phyloP scores from a whole-genome alignment of 1,284 basidiomycete species.

The Ustilago esculenta region DNA sequence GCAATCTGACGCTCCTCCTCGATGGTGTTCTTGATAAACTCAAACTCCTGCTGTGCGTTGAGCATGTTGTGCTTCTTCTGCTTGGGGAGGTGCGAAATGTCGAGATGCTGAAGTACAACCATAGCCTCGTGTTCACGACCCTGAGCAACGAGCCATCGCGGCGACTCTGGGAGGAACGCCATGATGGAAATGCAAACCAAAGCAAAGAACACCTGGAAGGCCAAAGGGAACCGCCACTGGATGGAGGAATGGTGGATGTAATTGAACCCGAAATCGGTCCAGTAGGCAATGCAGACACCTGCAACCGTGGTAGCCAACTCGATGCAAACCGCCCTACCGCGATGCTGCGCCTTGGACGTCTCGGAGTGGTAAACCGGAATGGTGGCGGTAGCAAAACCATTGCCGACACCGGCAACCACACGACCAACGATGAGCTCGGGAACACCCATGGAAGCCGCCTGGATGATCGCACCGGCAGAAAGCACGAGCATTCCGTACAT shows the following conservation, averaged over 20 bases:
- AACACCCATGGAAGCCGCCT: constrained; percentile 46
- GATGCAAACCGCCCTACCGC: constrained; percentile 55
- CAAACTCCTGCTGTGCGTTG: too few species aligned
- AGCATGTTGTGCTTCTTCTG: too few species aligned
- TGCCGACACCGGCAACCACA: constrained; percentile 55
- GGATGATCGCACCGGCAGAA: constrained; percentile 33
- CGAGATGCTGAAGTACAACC: constrained; percentile 43
- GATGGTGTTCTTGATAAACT: constrained; percentile 38
- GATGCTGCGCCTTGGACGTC: constrained; percentile 43
- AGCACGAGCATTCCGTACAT: constrained; percentile 25
- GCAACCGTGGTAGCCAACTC: constrained; percentile 46
- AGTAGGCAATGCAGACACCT: constrained; percentile 50
- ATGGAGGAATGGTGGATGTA: constrained; percentile 27
- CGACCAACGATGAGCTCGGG: constrained; percentile 51
- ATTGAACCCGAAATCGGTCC: constrained; percentile 56
- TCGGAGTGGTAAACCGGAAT: constrained; percentile 61
- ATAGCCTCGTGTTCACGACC: constrained; percentile 45
- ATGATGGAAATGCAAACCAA: too few species aligned
- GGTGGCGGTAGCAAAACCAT: constrained; percentile 59
- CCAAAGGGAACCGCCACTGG: constrained; percentile 58
- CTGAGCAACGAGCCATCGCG: constrained; percentile 55
- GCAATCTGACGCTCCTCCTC: too few species aligned
- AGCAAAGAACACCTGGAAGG: constrained; percentile 70
- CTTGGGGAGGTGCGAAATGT: constrained; percentile 40
- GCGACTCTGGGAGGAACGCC: constrained; percentile 54